These are phyloP conservation scores for Multifurca ochricompacta DNA, from an alignment of 768 basidiomycete species.

Conservation along the genomic window DNA sequence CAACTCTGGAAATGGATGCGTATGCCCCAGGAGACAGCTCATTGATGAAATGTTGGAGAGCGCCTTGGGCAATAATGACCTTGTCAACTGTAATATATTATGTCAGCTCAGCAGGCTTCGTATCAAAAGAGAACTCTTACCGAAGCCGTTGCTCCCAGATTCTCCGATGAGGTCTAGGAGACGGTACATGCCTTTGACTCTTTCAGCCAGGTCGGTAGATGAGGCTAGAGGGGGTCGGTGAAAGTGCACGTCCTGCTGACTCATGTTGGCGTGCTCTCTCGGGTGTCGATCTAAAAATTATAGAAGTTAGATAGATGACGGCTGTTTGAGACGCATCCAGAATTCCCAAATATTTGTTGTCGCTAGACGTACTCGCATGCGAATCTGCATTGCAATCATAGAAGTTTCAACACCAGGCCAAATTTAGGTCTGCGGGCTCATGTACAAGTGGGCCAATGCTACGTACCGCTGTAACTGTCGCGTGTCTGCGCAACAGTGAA, in stretches of 20 bases:
- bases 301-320: too few species aligned
- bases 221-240: neutral
- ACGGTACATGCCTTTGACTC: conserved; percentile 41
- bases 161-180: conserved; percentile 48
- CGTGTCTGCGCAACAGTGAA: too few species aligned
- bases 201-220: neutral
- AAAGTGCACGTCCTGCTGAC: neutral
- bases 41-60: conserved; percentile 42
- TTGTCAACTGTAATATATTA: conserved; percentile 41
- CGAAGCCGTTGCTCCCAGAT: conserved; percentile 41
- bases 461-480: neutral
- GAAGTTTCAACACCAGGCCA: neutral
- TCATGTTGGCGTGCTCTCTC: neutral
- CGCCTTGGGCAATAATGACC: conserved; percentile 48
- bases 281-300: neutral
- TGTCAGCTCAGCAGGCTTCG: neutral
- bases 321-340: neutral
- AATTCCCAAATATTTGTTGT: neutral
- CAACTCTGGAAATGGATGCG: conserved; percentile 43
- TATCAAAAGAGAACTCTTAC: conserved; percentile 26
- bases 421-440: neutral
- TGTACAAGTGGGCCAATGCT: too few species aligned
- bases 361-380: neutral
- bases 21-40: conserved; percentile 45
- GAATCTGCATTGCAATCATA: neutral